Evolutionary conservation across 768 basidiomycete genomes (phyloP).

Genomic region (Punctularia strigosozonata): DNA sequence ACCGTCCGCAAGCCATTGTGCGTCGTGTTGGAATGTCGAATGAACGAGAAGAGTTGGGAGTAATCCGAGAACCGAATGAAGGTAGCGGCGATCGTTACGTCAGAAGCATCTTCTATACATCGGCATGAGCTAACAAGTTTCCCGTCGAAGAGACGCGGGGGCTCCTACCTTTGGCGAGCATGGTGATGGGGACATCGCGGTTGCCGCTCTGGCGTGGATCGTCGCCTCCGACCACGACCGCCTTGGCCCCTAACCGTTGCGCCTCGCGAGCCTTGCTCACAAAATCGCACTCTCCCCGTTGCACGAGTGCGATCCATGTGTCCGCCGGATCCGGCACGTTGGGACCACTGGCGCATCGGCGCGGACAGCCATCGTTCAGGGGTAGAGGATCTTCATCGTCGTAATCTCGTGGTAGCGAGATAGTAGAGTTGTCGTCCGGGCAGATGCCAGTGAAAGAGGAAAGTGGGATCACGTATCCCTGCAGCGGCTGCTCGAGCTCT

Average conservation of each 20-base stretch:
- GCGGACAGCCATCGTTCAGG: conserved; percentile 54
- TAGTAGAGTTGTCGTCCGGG: conserved; percentile 17
- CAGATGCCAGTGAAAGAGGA: conserved; percentile 31
- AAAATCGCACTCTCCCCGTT: conserved; percentile 85
- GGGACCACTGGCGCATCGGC: conserved; percentile 45
- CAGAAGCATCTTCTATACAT: conserved; percentile 65
- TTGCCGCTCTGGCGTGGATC: conserved; percentile 51
- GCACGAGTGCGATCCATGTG: conserved; percentile 84
- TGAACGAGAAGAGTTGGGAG: conserved; percentile 51
- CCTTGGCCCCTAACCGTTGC: conserved; percentile 61
- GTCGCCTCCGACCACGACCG: conserved; percentile 86
- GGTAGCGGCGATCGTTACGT: conserved; percentile 74
- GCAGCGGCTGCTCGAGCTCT: conserved; percentile 42
- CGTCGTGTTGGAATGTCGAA: conserved; percentile 64
- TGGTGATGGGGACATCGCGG: conserved; percentile 73
- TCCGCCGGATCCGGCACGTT: conserved; percentile 49
- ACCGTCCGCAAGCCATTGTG: conserved; percentile 69
- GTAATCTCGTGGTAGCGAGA: conserved; percentile 1
- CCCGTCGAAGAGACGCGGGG: conserved; percentile 3
- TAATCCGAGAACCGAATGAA: conserved; percentile 86
- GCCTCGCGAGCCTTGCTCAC: conserved; percentile 61
- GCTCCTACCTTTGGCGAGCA: conserved; percentile 78
- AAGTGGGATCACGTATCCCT: conserved; percentile 25
- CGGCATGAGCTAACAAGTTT: conserved; percentile 5
- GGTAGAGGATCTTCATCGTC: conserved; percentile 1